These are phyloP conservation scores for Taiwanofungus camphoratus DNA, from an alignment of 1,284 basidiomycete species.

Conservation along the genomic window DNA sequence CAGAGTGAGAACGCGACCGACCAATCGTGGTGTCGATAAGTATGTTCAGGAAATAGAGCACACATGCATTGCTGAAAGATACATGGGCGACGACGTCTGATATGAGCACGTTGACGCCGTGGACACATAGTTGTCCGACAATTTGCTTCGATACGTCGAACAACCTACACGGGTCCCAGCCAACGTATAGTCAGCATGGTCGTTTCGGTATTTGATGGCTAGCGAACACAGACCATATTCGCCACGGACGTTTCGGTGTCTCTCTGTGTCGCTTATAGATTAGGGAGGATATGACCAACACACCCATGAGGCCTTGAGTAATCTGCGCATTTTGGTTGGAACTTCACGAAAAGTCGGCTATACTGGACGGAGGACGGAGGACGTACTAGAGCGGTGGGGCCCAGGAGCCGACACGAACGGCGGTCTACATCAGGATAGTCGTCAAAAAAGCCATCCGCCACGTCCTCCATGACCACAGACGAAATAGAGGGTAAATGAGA, in stretches of 20 bases:
- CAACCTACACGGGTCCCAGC: constrained; percentile 41
- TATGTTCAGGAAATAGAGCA: constrained; percentile 92
- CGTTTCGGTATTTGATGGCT: background rate
- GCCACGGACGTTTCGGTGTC: constrained; percentile 81
- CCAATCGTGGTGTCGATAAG: constrained; percentile 92
- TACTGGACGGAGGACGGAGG: background rate
- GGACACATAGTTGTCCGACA: constrained; percentile 87
- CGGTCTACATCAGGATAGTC: constrained; percentile 48
- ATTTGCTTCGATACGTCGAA: constrained; percentile 93
- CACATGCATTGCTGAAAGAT: constrained; percentile 77
- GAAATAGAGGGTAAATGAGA: constrained; percentile 3
- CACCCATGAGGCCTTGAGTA: constrained; percentile 81
- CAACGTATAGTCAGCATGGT: constrained; percentile 1
- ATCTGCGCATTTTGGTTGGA: constrained; percentile 37
- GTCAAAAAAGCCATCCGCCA: constrained; percentile 15
- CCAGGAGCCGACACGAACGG: constrained; percentile 57
- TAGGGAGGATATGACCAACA: constrained; percentile 81
- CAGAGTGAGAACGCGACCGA: constrained; percentile 29
- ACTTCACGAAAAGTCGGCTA: no score
- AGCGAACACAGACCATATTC: constrained; percentile 67
- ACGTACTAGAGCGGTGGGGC: constrained; percentile 61
- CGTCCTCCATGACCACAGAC: constrained; percentile 13
- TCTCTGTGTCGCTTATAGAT: constrained; percentile 89
- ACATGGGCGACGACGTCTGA: constrained; percentile 65
- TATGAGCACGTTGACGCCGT: constrained; percentile 81